phyloP scores from a whole-genome alignment of 2,329 filamentous ascomycete genomes.

The Pyrenophora teres region DNA sequence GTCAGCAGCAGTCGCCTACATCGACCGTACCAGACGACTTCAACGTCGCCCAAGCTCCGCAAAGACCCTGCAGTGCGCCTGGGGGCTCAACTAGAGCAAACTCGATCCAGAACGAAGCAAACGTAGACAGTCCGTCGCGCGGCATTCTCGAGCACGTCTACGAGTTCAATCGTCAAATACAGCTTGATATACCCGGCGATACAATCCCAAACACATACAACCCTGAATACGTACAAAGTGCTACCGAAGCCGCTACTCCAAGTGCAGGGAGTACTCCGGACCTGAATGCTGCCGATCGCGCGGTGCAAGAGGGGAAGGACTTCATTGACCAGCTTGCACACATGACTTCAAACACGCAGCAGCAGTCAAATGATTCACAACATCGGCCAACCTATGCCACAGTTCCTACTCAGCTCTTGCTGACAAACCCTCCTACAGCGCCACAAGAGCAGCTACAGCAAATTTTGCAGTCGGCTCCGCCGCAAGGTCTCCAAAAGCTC shows the following conservation, averaged over 20 bases:
- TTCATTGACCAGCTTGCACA: conserved; percentile 38
- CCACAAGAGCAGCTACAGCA: conserved; percentile 41
- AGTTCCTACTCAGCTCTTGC: conserved; percentile 29
- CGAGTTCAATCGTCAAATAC: conserved; percentile 40
- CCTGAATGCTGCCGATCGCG: conserved; percentile 40
- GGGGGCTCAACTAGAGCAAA: conserved; percentile 26
- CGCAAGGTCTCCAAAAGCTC: conserved; percentile 42
- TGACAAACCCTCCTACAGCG: conserved; percentile 28
- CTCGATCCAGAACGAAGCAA: conserved; percentile 21
- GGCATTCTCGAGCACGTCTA: conserved; percentile 32
- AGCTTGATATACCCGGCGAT: conserved; percentile 40
- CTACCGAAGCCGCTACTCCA: conserved; percentile 55
- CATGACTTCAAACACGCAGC: conserved; percentile 31
- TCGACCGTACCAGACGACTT: conserved; percentile 39
- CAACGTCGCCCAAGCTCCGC: conserved; percentile 17
- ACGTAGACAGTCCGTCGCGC: conserved; percentile 20
- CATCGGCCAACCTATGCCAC: conserved; percentile 22
- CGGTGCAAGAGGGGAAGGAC: conserved; percentile 43
- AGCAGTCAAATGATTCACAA: conserved; percentile 21
- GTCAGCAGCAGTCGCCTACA: conserved; percentile 37
- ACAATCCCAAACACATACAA: conserved; percentile 46
- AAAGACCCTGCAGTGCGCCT: conserved; percentile 24
- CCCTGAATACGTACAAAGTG: conserved; percentile 50
- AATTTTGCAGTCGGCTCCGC: conserved; percentile 38
- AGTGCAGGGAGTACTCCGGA: conserved; percentile 51